A percentile compares a stretch with the other conserved stretches of the same genome.
Evolutionary conservation across 2,329 filamentous ascomycete genomes (phyloP).

Genomic region (Tolypocladium paradoxum): DNA sequence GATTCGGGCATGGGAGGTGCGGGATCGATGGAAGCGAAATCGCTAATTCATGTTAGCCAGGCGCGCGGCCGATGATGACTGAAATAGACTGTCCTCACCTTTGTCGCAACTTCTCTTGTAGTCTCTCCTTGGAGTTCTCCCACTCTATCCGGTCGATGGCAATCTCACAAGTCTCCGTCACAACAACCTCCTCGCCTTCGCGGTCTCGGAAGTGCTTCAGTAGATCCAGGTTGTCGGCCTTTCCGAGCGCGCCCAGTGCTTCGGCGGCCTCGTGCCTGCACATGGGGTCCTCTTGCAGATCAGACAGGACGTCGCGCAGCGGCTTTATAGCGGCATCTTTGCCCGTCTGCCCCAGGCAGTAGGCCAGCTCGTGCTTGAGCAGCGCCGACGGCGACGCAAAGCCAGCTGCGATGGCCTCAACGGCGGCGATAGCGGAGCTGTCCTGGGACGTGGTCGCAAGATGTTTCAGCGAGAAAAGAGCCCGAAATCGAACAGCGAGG

Average conservation of each 20-base stretch:
- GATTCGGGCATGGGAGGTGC: conserved; percentile 75
- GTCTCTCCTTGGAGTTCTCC: conserved; percentile 67
- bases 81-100: conserved; percentile 45
- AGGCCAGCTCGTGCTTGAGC: conserved; percentile 92
- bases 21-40: conserved; percentile 92
- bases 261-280: conserved; percentile 94
- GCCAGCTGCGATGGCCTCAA: conserved; percentile 77
- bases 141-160: conserved; percentile 89
- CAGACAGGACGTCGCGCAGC: conserved; percentile 62
- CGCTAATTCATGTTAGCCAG: conserved; percentile 38
- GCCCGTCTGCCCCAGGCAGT: conserved; percentile 86
- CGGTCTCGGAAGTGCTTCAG: conserved; percentile 66
- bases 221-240: conserved; percentile 61
- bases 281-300: conserved; percentile 83
- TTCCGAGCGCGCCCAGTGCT: conserved; percentile 79
- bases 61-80: conserved; percentile 3
- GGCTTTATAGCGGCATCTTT: conserved; percentile 64
- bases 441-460: conserved; percentile 62
- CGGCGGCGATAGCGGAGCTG: conserved; percentile 41
- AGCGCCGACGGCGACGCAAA: conserved; percentile 79
- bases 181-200: conserved; percentile 62
- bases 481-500: conserved; percentile 83
- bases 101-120: conserved; percentile 65
- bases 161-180: conserved; percentile 95
- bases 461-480: conserved; percentile 95